Conservation (phyloP, 148 eudicot species). For the Camellia japonica region DNA sequence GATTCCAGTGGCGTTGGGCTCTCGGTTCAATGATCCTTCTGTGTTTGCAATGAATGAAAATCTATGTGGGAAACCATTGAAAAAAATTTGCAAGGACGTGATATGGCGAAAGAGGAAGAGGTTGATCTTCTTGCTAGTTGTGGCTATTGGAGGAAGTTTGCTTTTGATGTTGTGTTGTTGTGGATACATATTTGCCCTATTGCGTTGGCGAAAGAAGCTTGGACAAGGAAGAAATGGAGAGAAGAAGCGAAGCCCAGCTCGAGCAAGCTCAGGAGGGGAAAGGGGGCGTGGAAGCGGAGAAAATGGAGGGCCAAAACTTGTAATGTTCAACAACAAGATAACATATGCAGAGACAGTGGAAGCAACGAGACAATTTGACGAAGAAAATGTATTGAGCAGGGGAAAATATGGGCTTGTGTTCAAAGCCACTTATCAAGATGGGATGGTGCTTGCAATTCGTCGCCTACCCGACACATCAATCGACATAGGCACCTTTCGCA, state of each 20-base stretch:
- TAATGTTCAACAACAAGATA: slow-evolving; percentile 73
- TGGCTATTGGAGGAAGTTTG: slow-evolving; percentile 44
- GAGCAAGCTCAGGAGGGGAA: slow-evolving; percentile 54
- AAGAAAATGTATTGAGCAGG: slow-evolving; percentile 75
- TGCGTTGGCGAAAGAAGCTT: slow-evolving; percentile 65
- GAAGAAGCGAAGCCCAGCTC: slow-evolving; percentile 67
- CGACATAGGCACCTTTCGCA: slow-evolving; percentile 43
- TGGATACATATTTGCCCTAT: slow-evolving; percentile 46
- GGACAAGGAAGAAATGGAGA: slow-evolving; percentile 40
- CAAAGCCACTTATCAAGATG: slow-evolving; percentile 68
- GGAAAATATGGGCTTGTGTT: slow-evolving; percentile 57
- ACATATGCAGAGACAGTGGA: slow-evolving; percentile 74
- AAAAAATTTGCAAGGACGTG: slow-evolving; percentile 35
- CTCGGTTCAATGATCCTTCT: slow-evolving; percentile 48
- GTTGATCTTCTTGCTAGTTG: slow-evolving; percentile 42
- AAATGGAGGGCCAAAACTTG: slow-evolving; percentile 72
- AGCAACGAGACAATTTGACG: slow-evolving; percentile 79
- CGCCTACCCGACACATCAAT: slow-evolving; percentile 52
- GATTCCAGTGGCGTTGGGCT: slow-evolving; percentile 49
- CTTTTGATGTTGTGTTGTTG: slow-evolving; percentile 57
- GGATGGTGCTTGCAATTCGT: slow-evolving; percentile 70
- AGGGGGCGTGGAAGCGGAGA: slow-evolving; percentile 68
- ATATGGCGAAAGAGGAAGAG: slow-evolving; percentile 34
- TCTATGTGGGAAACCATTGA: slow-evolving; percentile 69
- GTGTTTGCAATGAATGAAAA: slow-evolving; percentile 38